phyloP scores from a whole-genome alignment of 805 yeast genomes.

The Metschnikowia chrysomelidarum region DNA sequence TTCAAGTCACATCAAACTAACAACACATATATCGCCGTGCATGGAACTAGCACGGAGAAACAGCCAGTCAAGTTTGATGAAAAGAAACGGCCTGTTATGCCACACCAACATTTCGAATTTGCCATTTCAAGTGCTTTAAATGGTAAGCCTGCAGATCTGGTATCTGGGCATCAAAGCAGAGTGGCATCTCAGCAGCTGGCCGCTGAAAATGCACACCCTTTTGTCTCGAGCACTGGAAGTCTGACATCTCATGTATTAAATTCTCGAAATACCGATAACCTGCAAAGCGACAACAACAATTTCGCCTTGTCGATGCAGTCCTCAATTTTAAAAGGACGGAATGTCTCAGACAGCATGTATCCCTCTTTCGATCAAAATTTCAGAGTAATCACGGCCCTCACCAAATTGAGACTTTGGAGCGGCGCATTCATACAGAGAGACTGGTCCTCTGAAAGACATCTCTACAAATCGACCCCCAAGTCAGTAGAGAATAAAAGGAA shows the following conservation, averaged over 20 bases:
- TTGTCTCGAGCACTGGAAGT: too few relatives aligned
- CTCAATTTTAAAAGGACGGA: too few relatives aligned
- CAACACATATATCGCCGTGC: constrained; percentile 31
- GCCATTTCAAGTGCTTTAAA: constrained; percentile 13
- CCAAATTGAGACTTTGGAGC: constrained; percentile 20
- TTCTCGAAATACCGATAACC: too few relatives aligned
- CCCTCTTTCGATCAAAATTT: constrained; percentile 21
- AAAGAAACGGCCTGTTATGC: constrained; percentile 32
- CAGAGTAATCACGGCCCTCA: constrained; percentile 21
- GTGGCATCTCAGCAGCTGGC: not conserved
- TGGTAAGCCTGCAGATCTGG: not conserved
- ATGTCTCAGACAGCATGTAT: not conserved
- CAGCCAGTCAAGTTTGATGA: constrained; percentile 34
- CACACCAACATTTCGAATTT: constrained; percentile 36
- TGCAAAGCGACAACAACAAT: not conserved
- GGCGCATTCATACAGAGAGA: constrained; percentile 18
- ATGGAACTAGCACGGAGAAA: constrained; percentile 31
- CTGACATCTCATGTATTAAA: too few relatives aligned
- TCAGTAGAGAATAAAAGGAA: constrained; percentile 10
- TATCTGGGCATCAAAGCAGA: not conserved
- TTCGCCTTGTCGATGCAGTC: not conserved
- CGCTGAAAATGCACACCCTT: too few relatives aligned
- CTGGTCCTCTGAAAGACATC: constrained; percentile 16
- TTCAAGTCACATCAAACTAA: constrained; percentile 14
- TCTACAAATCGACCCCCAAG: constrained; percentile 12